phyloP scores from a whole-genome alignment of 148 eudicot species.

The Dianthus caryophyllus region DNA sequence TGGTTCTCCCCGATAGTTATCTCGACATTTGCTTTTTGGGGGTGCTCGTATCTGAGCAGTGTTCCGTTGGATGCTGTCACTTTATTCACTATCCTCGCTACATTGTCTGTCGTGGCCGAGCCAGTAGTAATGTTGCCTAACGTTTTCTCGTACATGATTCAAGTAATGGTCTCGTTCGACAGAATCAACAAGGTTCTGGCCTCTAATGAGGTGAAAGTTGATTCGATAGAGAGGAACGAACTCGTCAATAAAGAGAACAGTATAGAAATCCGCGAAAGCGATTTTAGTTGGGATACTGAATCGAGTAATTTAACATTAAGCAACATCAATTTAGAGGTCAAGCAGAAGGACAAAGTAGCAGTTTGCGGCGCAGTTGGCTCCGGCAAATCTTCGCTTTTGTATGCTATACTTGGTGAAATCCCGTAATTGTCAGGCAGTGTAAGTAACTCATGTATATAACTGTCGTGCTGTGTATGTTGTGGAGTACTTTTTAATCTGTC shows the following conservation, averaged over 20 bases:
- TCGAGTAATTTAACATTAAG: constrained; percentile 29
- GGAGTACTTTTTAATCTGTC: background rate
- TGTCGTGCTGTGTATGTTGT: too few species aligned
- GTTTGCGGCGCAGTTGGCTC: constrained; percentile 72
- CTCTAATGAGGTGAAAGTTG: constrained; percentile 17
- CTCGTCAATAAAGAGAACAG: constrained; percentile 16
- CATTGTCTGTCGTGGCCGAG: constrained; percentile 50
- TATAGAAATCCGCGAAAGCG: constrained; percentile 20
- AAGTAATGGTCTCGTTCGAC: constrained; percentile 45
- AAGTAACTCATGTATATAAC: constrained; percentile 10
- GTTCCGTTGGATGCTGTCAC: constrained; percentile 37
- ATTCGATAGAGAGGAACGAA: constrained; percentile 36
- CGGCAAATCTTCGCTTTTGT: constrained; percentile 60
- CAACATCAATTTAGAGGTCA: constrained; percentile 32
- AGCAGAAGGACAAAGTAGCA: constrained; percentile 45
- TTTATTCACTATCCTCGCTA: constrained; percentile 53
- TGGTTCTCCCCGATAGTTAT: constrained; percentile 46
- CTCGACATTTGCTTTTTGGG: constrained; percentile 44
- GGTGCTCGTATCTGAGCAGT: constrained; percentile 38
- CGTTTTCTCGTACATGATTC: constrained; percentile 38
- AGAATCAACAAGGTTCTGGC: constrained; percentile 38
- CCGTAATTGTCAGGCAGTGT: constrained; percentile 42
- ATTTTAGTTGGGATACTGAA: constrained; percentile 48
- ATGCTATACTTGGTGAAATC: constrained; percentile 58
- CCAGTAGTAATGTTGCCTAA: constrained; percentile 52